Conservation (phyloP, 768 basidiomycete species). For the Fomitopsis serialis region DNA sequence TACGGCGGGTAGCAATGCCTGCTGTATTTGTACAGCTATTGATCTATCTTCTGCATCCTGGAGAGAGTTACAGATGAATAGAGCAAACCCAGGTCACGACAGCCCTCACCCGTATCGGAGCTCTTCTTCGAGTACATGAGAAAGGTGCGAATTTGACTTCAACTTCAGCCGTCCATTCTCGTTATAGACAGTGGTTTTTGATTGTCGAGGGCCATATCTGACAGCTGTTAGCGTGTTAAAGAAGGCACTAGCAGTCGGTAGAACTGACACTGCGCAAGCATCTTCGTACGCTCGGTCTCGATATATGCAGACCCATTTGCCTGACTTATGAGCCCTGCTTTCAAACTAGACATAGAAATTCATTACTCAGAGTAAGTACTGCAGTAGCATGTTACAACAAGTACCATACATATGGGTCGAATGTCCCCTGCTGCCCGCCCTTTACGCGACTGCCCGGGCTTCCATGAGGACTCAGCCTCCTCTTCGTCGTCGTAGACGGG, state of each 20-base stretch:
- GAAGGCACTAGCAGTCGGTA: conserved; percentile 9
- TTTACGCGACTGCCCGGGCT: conserved; percentile 35
- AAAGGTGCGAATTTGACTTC: conserved; percentile 98
- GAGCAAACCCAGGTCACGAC: neutral
- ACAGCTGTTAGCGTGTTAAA: neutral
- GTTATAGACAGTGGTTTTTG: conserved; percentile 73
- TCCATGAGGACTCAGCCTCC: conserved; percentile 21
- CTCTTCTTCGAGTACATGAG: conserved; percentile 70
- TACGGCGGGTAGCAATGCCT: conserved; percentile 78
- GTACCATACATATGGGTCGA: conserved; percentile 76
- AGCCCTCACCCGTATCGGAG: conserved; percentile 75
- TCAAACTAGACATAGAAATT: conserved; percentile 53
- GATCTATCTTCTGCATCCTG: conserved; percentile 95
- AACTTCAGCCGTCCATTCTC: conserved; percentile 89
- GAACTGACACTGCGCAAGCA: conserved; percentile 92
- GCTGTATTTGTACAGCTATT: conserved; percentile 77
- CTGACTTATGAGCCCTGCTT: conserved; percentile 85
- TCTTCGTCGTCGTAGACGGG: conserved; percentile 49
- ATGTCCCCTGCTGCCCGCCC: conserved; percentile 59
- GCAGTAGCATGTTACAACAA: conserved; percentile 4
- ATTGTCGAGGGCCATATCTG: conserved; percentile 83
- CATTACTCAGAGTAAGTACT: conserved; percentile 23
- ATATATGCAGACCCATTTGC: conserved; percentile 98
- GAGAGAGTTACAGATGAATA: conserved; percentile 5
- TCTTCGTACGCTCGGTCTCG: conserved; percentile 86